Base-by-base conservation (phyloP, 2,329 filamentous ascomycete species). In the Ambrosiella xylebori region DNA sequence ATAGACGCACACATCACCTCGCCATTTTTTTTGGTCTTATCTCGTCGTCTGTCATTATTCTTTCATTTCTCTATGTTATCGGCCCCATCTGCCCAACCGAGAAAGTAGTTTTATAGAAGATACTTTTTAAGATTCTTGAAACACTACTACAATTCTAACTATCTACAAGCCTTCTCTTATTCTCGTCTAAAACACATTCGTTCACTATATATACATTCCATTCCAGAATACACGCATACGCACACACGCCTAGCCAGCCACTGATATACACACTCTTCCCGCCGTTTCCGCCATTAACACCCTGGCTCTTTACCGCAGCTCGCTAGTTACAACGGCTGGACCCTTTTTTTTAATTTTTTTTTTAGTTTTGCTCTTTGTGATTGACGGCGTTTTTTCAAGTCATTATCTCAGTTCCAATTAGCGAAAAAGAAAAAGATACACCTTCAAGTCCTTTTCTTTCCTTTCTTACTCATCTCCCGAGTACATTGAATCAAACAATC, bases 321-420 rank as follows among this genome's bases (percentile, higher is more conserved):
- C 37, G 41, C 35, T 47, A 50, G 27, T 39, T 52, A 36, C 17
- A 17, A 15, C 15, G 44, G n/a, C 44, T 15, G 9, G 35, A 38
- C 38, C 44, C 37, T 49, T 41, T 51, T 57, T 19, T n/a, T 52
- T 41, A n/a, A n/a, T 38, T 57, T 52, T 41, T 57, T 11, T 15
- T 39, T 57, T 35, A 13, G 8, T 38, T 57, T 35, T 19, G 11
- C 44, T 47, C 19, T 17, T 47, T 47, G 44, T 17, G 13, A 17
- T 15, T 27, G 27, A 27, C 27, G 27, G 27, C 27, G 27, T 27
- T 27, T 5, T 27, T 27, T 27, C 27, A 27, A 27, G 27, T 27
- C 27, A 27, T 27, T 27, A 3, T 27, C 27, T 27, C 27, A 4
- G 27, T 27, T 3, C 27, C 27, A 27, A 27, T 27, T 27, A 27